phyloP scores from a whole-genome alignment of 441 rosid species.

The Rhodomyrtus psidioides region DNA sequence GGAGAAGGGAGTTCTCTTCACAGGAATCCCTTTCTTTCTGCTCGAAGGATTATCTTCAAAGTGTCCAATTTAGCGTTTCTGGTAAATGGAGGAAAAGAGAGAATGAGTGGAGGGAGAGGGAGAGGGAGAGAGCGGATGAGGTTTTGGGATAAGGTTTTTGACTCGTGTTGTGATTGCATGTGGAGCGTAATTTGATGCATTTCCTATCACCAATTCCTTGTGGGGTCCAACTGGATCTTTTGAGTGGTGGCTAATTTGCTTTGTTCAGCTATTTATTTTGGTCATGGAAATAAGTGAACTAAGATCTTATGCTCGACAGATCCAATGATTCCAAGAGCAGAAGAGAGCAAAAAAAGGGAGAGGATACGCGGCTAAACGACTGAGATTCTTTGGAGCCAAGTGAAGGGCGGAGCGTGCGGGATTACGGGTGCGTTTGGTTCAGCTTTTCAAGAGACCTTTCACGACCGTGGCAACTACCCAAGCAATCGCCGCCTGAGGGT shows the following conservation, averaged over 20 bases:
- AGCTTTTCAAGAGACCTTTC: too few species aligned
- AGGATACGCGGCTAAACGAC: constrained; percentile 12
- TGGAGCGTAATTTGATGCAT: neutral
- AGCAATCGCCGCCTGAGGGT: too few species aligned
- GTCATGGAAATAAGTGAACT: neutral
- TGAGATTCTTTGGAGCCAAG: neutral
- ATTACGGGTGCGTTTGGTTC: neutral
- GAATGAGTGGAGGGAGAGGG: constrained; percentile 56
- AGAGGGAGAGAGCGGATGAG: constrained; percentile 36
- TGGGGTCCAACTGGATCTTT: constrained; percentile 13
- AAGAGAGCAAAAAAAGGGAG: too few species aligned
- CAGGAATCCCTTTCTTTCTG: neutral
- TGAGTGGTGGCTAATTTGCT: neutral
- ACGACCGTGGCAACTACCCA: too few species aligned
- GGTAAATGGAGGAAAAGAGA: neutral
- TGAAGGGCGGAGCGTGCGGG: neutral
- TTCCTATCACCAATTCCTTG: neutral
- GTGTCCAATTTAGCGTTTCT: neutral
- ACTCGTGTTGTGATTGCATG: constrained; percentile 25
- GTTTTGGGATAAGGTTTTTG: constrained; percentile 70
- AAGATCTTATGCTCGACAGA: neutral
- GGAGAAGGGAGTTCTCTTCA: neutral
- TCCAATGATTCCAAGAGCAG: neutral
- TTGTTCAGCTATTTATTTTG: neutral
- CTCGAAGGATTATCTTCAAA: neutral